Base-by-base conservation (phyloP, 352 stramenopile species). In the Phytophthora vignae region DNA sequence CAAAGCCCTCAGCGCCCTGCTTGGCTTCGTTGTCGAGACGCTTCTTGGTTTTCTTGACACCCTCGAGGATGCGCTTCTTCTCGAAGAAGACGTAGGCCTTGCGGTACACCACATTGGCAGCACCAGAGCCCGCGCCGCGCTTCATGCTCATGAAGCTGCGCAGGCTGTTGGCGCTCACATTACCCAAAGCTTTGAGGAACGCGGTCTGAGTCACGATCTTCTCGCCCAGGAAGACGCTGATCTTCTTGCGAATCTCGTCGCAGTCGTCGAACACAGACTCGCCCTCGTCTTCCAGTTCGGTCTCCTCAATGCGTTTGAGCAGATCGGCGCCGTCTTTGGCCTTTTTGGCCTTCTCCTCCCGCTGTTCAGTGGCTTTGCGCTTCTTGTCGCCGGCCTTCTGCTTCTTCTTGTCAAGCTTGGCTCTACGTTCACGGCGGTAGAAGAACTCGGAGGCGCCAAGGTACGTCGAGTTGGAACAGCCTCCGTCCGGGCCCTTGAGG, bases 1-100 rank as follows among this genome's bases (percentile, higher is more conserved):
- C 50, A 29, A 73, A 73, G 4, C 67, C 67, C 0, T 59, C 21
- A 1, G 50, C 6, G 6, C 59, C 53, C 27, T 64, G 59, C 9
- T 56, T 36, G n/a, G 40, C 25, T 50, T 89, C 74, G 14, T 64
- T 79, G 22, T 77, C 73, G 19, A 76, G 38, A 22, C 82, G 79
- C 38, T 83, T 89, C 22, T 68, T 72, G 21, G 73, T 76, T 64
- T 90, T 90, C 53, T 67, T 50, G 11, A 71, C 57, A 29, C 58
- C 63, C 10, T 88, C 67, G 4, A 74, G 40, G 52, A 90, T 73
- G 42, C 79, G 79, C 2, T 79, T 71, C 68, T 81, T 82, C 50
- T 90, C 82, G 21, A 90, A 90, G 61, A 90, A 87, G 19, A 52
- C 72, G 70, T 90, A 90, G 12, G 69, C 77, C 8, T 33, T 64